Base-by-base conservation (phyloP, 345 rosid species). In the Eucalyptus marginata region DNA sequence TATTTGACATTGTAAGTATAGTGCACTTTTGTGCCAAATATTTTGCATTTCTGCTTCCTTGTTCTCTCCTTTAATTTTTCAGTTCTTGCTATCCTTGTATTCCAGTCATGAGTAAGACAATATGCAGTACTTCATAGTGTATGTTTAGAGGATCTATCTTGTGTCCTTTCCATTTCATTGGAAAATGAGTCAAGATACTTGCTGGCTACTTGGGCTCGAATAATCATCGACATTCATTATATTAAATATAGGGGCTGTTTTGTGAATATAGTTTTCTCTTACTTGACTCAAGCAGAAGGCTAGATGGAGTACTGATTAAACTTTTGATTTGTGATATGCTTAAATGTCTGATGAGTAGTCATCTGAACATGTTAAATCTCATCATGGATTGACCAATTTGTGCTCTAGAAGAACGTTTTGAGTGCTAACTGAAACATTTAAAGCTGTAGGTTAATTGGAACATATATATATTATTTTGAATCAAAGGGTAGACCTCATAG, bases 1-100 rank as follows among this genome's bases (percentile, higher is more conserved):
- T 97, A 89, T 97, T 96, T 91, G 99, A 97, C 94, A 97, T 96
- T 86, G 99, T 97, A 90, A 97, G 99, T 95, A 62, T 89, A 88
- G 33, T 90, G 58, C 84, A 59, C 89, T 68, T 87, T 62, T 86
- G 68, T 85, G 71, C 58, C 49, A 40, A 40, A 76, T 46, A n/a
- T 88, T 18, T 71, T 31, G 44, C 22, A 13, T 49, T 50, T 27
- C 49, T 27, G 47, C 29, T 76, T 40, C 47, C 84, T 76, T 31
- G 47, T 76, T 43, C 84, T 76, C 84, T 76, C 47, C 15, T 76
- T 58, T 86, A 86, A 86, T 25, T 49, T 86, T 40, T 56, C 25
- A 56, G 76, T 54, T 59, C 50, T 24, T 36, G 33, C 71, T 58
- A 40, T 59, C 24, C 46, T 56, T 54, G 17, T 40, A 22, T 86